phyloP scores from a whole-genome alignment of 768 basidiomycete genomes.

The Phallus indusiatus region DNA sequence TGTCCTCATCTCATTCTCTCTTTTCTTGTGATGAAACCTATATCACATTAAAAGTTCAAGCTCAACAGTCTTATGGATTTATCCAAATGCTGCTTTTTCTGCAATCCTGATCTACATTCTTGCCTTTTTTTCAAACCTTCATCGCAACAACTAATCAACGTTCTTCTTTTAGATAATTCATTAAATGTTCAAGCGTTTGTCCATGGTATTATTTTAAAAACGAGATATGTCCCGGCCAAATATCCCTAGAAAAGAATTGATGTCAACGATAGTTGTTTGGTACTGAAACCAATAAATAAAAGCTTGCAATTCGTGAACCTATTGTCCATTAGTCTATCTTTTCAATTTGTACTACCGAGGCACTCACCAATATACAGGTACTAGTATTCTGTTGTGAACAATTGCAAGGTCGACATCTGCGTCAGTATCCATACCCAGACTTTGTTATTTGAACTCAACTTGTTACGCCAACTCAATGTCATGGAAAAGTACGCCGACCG shows the following conservation, averaged over 20 bases:
- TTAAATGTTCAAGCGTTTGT: too few relatives aligned
- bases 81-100: slow-evolving; percentile 9
- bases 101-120: slow-evolving; percentile 5
- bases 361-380: slow-evolving; percentile 29
- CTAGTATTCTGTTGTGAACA: slow-evolving; percentile 39
- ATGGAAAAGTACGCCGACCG: slow-evolving; percentile 73
- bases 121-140: neutral
- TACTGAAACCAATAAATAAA: slow-evolving; percentile 10
- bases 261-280: slow-evolving; percentile 2
- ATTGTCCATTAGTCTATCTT: slow-evolving; percentile 7
- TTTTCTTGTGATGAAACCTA: slow-evolving; percentile 4
- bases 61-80: slow-evolving; percentile 11
- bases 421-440: slow-evolving; percentile 8
- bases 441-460: slow-evolving; percentile 31
- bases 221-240: slow-evolving; percentile 67
- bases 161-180: too few relatives aligned
- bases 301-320: slow-evolving; percentile 63
- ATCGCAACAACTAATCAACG: too few relatives aligned
- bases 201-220: slow-evolving; percentile 32
- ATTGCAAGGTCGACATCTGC: too few relatives aligned
- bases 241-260: slow-evolving; percentile 38
- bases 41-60: slow-evolving; percentile 10
- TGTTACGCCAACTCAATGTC: slow-evolving; percentile 65
- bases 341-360: neutral
- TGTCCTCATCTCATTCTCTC: neutral